These are phyloP conservation scores for Carex scoparia DNA, from an alignment of 176 grass and related monocot species.

Conservation along the genomic window DNA sequence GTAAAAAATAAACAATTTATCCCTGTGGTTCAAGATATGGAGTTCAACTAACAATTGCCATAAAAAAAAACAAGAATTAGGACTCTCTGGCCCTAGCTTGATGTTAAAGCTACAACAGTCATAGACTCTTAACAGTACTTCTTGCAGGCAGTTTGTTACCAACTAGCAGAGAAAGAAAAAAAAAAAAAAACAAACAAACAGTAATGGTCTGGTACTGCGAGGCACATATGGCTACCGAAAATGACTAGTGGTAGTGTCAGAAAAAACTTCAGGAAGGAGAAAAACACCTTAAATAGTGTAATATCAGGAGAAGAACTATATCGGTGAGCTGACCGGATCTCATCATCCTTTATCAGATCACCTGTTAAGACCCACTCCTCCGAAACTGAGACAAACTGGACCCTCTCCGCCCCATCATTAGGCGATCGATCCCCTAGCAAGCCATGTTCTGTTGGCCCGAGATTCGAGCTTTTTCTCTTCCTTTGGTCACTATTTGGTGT, in stretches of 20 bases:
- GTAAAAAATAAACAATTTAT: conserved; percentile 18
- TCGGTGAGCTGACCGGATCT: conserved; percentile 66
- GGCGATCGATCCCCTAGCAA: conserved; percentile 49
- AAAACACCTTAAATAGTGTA: conserved; percentile 75
- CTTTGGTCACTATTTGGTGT: conserved; percentile 48
- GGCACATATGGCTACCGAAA: neutral
- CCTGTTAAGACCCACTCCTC: conserved; percentile 95
- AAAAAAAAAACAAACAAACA: neutral
- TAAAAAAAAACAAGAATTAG: neutral
- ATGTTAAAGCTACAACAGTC: neutral
- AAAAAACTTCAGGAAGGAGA: neutral
- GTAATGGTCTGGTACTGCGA: neutral
- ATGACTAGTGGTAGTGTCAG: neutral
- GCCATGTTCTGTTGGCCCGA: conserved; percentile 50
- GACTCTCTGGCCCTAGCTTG: neutral
- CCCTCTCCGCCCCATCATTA: conserved; percentile 69
- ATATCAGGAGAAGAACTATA: conserved; percentile 97
- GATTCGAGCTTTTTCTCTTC: conserved; percentile 85
- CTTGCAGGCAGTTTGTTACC: neutral
- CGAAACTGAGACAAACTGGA: conserved; percentile 70
- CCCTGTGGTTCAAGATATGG: neutral
- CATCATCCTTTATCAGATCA: conserved; percentile 60
- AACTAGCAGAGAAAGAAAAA: neutral
- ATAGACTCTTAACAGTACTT: neutral
- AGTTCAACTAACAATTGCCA: conserved; percentile 6